A percentile compares a stretch with the other conserved stretches of the same genome.
Conservation (phyloP, 2,329 filamentous ascomycete genomes). For the Fusarium albidum region DNA sequence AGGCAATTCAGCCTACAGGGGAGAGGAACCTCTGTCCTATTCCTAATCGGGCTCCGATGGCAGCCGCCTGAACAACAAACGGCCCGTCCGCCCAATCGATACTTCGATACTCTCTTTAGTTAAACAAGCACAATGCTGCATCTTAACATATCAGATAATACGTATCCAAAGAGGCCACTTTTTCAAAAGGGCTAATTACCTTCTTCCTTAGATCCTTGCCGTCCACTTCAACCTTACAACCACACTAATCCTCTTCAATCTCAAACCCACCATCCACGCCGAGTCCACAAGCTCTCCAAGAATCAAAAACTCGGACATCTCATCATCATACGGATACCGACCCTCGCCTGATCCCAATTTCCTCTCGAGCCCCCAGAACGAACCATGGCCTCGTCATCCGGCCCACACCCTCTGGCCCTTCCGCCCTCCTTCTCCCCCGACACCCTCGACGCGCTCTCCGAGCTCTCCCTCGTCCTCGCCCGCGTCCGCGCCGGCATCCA, state of each 20-base stretch:
- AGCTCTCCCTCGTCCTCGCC: constrained; percentile 79
- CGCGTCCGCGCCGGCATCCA: constrained; percentile 68
- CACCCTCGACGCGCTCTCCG: constrained; percentile 84
- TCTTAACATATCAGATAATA: too few species aligned
- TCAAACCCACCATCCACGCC: too few species aligned
- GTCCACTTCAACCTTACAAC: not conserved
- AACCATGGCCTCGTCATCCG: constrained; percentile 42
- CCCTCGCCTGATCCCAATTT: constrained; percentile 23
- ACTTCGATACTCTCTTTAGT: too few species aligned
- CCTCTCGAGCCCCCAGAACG: constrained; percentile 15
- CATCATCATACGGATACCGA: constrained; percentile 1
- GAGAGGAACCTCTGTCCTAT: too few species aligned
- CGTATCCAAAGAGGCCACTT: too few species aligned
- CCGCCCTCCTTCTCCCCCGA: constrained; percentile 78
- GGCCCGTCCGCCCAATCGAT: constrained; percentile 37
- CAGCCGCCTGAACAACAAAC: constrained; percentile 36
- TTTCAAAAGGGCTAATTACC: too few species aligned
- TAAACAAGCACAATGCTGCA: too few species aligned
- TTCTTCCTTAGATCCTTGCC: constrained; percentile 1
- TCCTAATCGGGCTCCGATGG: too few species aligned
- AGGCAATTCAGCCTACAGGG: too few species aligned
- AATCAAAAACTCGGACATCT: constrained; percentile 19
- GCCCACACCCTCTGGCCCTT: constrained; percentile 56
- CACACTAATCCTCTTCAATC: too few species aligned
- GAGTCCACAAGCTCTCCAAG: constrained; percentile 7